A percentile compares a stretch with the other conserved stretches of the same genome.
These are phyloP conservation scores for Paspalum vaginatum DNA, from an alignment of 176 grass and related monocot genomes.

Conservation along the genomic window DNA sequence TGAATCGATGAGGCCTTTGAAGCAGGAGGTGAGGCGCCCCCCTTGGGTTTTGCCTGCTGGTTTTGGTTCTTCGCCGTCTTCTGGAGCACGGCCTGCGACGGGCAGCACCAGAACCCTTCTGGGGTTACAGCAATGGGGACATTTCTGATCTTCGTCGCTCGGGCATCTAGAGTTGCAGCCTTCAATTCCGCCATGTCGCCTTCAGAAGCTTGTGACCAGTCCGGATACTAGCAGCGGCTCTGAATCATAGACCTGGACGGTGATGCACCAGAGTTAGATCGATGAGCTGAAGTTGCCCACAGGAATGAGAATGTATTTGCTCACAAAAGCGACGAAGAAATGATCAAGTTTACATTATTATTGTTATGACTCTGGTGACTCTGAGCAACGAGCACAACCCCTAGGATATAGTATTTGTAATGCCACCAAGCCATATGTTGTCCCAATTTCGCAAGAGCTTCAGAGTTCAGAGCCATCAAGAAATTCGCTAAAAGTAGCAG, in stretches of 20 bases:
- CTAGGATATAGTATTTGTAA: slow-evolving; percentile 4
- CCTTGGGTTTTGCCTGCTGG: slow-evolving; percentile 57
- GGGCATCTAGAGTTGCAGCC: slow-evolving; percentile 48
- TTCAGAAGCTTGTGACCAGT: background rate
- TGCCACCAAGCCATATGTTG: background rate
- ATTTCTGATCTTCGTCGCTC: slow-evolving; percentile 66
- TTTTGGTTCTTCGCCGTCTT: slow-evolving; percentile 70
- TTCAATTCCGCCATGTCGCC: slow-evolving; percentile 63
- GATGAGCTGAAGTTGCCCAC: slow-evolving; percentile 18
- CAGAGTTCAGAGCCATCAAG: background rate
- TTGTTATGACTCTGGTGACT: background rate
- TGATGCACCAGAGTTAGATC: background rate
- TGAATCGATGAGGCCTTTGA: slow-evolving; percentile 74
- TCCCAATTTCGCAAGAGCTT: background rate
- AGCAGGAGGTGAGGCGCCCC: slow-evolving; percentile 50
- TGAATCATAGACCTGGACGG: slow-evolving; percentile 36
- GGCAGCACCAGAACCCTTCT: slow-evolving; percentile 98
- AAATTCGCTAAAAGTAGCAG: background rate
- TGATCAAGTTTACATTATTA: background rate
- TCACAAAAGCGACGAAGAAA: slow-evolving; percentile 12
- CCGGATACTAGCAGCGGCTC: background rate
- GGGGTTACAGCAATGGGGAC: slow-evolving; percentile 87
- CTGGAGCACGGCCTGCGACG: slow-evolving; percentile 82
- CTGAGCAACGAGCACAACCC: background rate
- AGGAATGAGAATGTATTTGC: background rate